phyloP scores from a whole-genome alignment of 78 protist genomes.

The Dictyostelium firmibasis region DNA sequence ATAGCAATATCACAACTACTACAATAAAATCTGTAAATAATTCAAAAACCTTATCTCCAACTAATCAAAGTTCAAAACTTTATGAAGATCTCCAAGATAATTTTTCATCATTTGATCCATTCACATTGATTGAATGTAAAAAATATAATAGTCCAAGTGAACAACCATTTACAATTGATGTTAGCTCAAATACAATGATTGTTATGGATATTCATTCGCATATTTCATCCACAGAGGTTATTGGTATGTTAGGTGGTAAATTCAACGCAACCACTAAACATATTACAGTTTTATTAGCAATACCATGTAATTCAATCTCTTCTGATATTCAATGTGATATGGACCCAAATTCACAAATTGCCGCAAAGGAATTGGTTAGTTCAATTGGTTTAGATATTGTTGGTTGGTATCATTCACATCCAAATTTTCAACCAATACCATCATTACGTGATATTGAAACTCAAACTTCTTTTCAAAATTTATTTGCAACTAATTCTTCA shows the following conservation, averaged over 20 bases:
- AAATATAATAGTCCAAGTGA: neutral
- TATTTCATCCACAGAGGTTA: slow-evolving; percentile 77
- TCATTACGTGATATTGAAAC: slow-evolving; percentile 87
- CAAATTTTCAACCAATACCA: slow-evolving; percentile 85
- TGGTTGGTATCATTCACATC: slow-evolving; percentile 94
- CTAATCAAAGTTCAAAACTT: neutral
- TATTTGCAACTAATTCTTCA: neutral
- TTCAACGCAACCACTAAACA: slow-evolving; percentile 34
- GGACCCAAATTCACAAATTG: slow-evolving; percentile 75
- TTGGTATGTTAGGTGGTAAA: slow-evolving; percentile 84
- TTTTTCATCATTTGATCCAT: slow-evolving; percentile 30
- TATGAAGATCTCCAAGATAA: no score
- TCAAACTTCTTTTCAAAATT: slow-evolving; percentile 64
- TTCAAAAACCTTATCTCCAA: neutral
- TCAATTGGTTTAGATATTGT: slow-evolving; percentile 36
- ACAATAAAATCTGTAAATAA: neutral
- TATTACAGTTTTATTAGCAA: slow-evolving; percentile 30
- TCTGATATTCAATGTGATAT: slow-evolving; percentile 81
- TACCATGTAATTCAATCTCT: slow-evolving; percentile 57
- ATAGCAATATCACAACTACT: neutral
- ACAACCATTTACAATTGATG: slow-evolving; percentile 60
- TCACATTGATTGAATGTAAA: slow-evolving; percentile 49
- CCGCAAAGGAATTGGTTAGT: slow-evolving; percentile 27
- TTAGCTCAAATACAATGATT: slow-evolving; percentile 20
- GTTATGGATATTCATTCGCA: slow-evolving; percentile 80